Base-by-base conservation (phyloP, 2,329 filamentous ascomycete genomes). In the Talaromyces amestolkiae region DNA sequence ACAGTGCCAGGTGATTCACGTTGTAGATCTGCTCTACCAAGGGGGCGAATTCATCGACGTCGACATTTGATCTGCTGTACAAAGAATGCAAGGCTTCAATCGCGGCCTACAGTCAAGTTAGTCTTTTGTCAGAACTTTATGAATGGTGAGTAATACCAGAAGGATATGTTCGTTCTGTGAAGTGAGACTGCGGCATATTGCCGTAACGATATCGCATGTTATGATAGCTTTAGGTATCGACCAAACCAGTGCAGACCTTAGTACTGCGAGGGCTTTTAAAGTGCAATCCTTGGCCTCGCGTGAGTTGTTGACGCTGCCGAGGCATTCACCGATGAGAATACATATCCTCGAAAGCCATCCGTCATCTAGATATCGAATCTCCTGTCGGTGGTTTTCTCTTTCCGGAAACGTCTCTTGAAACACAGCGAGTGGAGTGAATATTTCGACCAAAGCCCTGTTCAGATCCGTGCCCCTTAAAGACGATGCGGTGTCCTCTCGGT, bases 381-480 rank as follows among this genome's bases (percentile, higher is more conserved):
- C 85, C 31, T 89, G 83, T 56, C 85, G 86, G 15, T 51, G 60
- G 45, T 85, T 83, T 69, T 92, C 89, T 70, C 92, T 85, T 71
- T 89, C 88, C 11, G 91, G 89, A 72, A 93, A 92, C 27, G 90
- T 84, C 69, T 96, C 90, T 68, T 86, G 80, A 64, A 97, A 86
- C 22, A 97, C 89, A 1, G 83, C 80, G 27, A 87, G 83, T 1
- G 95, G 92, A 0, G 93, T 96, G 76, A 97, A 96, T 68, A 98
- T 93, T 76, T 98, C 95, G 68, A 98, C 91, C 73, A 95, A 91
- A 11, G 92, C 91, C 75, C 92, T 91, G 75, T 93, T 96, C 68
- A 99, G 85, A 64, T 91, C 87, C 61, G 89, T 90, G 74, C 94
- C 91, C 69, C 94, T 88, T 72, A 97, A 81, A 17, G 91, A 90